phyloP scores from a whole-genome alignment of 768 basidiomycete genomes.

The Exidia glandulosa region DNA sequence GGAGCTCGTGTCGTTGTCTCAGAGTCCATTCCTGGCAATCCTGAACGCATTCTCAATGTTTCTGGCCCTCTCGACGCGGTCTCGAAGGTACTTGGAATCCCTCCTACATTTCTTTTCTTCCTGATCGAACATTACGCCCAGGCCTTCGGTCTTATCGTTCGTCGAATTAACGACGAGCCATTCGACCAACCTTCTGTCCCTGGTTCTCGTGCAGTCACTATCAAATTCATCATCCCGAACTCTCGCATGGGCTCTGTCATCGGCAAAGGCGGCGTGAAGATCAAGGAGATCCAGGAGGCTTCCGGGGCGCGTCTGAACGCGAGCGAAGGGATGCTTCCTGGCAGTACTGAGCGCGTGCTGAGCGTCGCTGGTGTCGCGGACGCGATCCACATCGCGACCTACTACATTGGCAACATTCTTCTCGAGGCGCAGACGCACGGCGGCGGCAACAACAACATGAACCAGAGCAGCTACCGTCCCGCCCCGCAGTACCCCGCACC shows the following conservation, averaged over 20 bases:
- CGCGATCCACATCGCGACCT: conserved; percentile 98
- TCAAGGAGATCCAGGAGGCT: conserved; percentile 99
- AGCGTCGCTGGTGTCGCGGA: conserved; percentile 98
- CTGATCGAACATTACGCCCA: conserved; percentile 19
- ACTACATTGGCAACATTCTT: conserved; percentile 97
- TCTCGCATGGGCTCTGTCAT: conserved; percentile 99
- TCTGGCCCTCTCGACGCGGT: conserved; percentile 97
- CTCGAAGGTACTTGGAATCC: conserved; percentile 62
- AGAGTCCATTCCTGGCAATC: conserved; percentile 97
- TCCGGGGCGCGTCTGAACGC: conserved; percentile 94
- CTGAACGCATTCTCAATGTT: conserved; percentile 96
- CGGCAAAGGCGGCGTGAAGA: conserved; percentile 94
- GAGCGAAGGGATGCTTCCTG: conserved; percentile 95
- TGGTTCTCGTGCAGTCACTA: conserved; percentile 95
- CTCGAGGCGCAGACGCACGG: conserved; percentile 65
- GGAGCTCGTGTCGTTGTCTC: conserved; percentile 95
- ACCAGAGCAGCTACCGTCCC: conserved; percentile 57
- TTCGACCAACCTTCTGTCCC: conserved; percentile 97
- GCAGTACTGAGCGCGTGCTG: conserved; percentile 98
- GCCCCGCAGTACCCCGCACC: conserved; percentile 36
- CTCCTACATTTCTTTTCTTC: not conserved
- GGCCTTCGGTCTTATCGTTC: conserved; percentile 98
- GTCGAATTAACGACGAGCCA: conserved; percentile 97
- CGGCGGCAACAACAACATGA: conserved; percentile 22
- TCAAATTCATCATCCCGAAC: conserved; percentile 99